phyloP scores from a whole-genome alignment of 129 eudicot species.

The Artemisia tridentata region DNA sequence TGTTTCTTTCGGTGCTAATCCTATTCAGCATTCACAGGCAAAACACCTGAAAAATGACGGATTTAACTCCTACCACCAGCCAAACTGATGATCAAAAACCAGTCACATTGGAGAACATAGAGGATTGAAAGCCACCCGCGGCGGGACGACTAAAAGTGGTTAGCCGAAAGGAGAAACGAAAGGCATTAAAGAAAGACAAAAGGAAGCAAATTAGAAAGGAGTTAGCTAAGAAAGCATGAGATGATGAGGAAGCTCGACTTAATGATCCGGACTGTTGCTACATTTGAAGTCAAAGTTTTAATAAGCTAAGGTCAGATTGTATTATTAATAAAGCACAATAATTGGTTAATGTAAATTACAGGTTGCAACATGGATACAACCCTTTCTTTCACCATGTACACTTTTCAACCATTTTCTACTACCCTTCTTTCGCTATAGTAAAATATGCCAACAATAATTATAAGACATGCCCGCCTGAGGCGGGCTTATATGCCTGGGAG shows the following conservation, averaged over 20 bases:
- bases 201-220: conserved; percentile 75
- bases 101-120: conserved; percentile 17
- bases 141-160: neutral
- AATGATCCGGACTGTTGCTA: conserved; percentile 52
- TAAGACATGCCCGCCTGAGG: too few species aligned
- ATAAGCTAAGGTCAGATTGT: too few species aligned
- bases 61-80: conserved; percentile 21
- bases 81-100: conserved; percentile 16
- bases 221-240: conserved; percentile 67
- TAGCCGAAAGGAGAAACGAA: conserved; percentile 78
- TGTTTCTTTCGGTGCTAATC: too few species aligned
- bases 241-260: conserved; percentile 63
- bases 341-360: too few species aligned
- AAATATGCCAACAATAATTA: too few species aligned
- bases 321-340: too few species aligned
- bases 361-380: too few species aligned
- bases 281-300: too few species aligned
- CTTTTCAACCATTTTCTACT: too few species aligned
- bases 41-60: conserved; percentile 42
- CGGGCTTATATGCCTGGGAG: too few species aligned
- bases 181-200: conserved; percentile 72
- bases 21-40: neutral
- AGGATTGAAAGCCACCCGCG: neutral
- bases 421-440: too few species aligned
- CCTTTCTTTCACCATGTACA: too few species aligned